Evolutionary conservation across 176 grass and related monocot species (phyloP).

Genomic region (Triticum dicoccoides): DNA sequence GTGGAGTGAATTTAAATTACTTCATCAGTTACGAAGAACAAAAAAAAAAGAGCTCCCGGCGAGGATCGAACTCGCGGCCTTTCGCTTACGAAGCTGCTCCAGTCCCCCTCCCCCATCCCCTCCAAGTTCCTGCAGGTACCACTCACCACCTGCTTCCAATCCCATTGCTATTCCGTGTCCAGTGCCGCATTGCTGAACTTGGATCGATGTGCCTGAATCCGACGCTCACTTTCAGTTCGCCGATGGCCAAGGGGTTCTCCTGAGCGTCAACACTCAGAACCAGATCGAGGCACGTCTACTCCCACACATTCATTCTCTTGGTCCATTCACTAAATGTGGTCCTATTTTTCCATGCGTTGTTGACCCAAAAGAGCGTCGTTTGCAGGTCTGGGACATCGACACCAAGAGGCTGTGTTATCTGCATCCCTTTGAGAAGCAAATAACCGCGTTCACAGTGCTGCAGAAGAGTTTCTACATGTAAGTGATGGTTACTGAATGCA

Average conservation of each 20-base stretch:
- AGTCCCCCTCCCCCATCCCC: slow-evolving; percentile 41
- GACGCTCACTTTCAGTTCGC: slow-evolving; percentile 61
- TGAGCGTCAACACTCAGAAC: slow-evolving; percentile 77
- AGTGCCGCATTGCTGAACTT: background rate
- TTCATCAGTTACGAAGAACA: too few relatives aligned
- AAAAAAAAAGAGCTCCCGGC: slow-evolving; percentile 48
- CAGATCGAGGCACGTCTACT: slow-evolving; percentile 69
- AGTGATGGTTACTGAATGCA: background rate
- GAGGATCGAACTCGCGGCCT: slow-evolving; percentile 92
- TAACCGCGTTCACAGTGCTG: slow-evolving; percentile 61
- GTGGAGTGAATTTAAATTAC: too few relatives aligned
- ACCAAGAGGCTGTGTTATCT: slow-evolving; percentile 51
- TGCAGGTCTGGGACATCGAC: slow-evolving; percentile 81
- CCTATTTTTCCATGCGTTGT: background rate
- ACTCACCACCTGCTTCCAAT: background rate
- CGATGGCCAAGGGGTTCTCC: slow-evolving; percentile 71
- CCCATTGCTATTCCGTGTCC: background rate
- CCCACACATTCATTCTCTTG: background rate
- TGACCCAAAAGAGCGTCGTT: slow-evolving; percentile 15
- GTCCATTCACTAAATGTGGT: background rate
- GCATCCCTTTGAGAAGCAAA: slow-evolving; percentile 55
- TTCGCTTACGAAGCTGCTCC: slow-evolving; percentile 97
- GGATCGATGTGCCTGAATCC: background rate
- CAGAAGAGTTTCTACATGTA: slow-evolving; percentile 72
- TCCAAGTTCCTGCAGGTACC: slow-evolving; percentile 72